Evolutionary conservation across 306 rosid genomes (phyloP), one percentile per base, ranked within the genome.

Genomic region (Medicago lupulina): DNA sequence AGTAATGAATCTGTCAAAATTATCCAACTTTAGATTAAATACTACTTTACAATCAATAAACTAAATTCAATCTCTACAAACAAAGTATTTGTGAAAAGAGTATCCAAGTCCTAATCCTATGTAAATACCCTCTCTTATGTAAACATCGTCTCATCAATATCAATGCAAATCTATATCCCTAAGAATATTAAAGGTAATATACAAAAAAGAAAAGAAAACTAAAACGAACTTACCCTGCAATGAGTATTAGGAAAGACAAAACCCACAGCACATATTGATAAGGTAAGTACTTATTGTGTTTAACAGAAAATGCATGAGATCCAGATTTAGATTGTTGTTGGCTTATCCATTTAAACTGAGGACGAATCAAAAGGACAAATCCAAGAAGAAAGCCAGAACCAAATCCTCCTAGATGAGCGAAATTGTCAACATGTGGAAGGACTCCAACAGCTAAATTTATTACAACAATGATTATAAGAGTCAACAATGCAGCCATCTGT

Each of bases 401-500:
- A 77, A 92, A 90, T 72, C 97, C 97, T 68, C 97, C 97, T 55
- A 90, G 86, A 77, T 92, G 97, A 74, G 97, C 94, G 79, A 88
- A 92, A 77, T 90, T 92, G 87, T 92, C 96, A 25, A 90, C 91
- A 8, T 90, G 97, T n/a, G 98, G 98, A 73, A 92, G 98, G 73
- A 90, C 38, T 77, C 98, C 98, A 77, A 89, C 82, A 4, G 91
- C 94, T 78, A 92, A 89, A 82, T 92, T 92, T 76, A 92, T 66
- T 28, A 70, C 21, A 55, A 90, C 70, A 36, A 92, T 86, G 71
- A 90, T 38, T 28, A 86, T 14, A 75, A 90, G 94, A 64, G 91
- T 88, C 73, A 82, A 54, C 84, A 92, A 83, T 0, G 98, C 92
- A 21, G 89, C 91, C 6, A 81, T 39, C 97, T 92, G 90, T 80